Evolutionary conservation across 192 early-diverging fungal species (phyloP), one percentile per base, ranked within the genome.

Genomic region (Coemansia sp.): DNA sequence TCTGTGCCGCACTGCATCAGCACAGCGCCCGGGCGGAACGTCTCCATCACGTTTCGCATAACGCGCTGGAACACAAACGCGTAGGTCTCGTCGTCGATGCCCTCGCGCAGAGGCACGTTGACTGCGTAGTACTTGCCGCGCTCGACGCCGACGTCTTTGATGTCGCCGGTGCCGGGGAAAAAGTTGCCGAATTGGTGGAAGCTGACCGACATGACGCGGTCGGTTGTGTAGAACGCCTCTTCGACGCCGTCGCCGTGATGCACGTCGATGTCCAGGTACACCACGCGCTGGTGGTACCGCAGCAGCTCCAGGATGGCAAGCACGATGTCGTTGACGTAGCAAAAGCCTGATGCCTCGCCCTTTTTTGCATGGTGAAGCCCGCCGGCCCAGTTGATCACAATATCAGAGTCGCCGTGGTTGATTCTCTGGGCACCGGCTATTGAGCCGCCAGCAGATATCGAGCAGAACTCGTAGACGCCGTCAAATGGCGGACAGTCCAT

Each of bases 241-340:
- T 97, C 94, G 30, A 99, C 97, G 48, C 96, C 96, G 69, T 98
- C 96, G 33, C 96, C 96, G 73, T 98, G 96, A 69, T 98, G 96
- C n/a, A 96, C 94, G 71, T 98, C 96, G 68, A 96, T 96, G 73
- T 98, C 96, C 60, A 96, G 91, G 72, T 98, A 98, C 11, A 98
- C 82, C 2, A 98, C 93, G 7, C 95, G 88, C 59, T 93, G 91
- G 67, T 94, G 89, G 71, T 87, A 89, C 52, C 90, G 80, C 75
- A 97, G 73, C 60, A 99, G 73, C 63, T 99, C 94, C 63, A 96
- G 68, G 34, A 97, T 95, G 4, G 85, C 91, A 56, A 98, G 77
- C 10, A 96, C 96, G 80, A 96, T 98, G 70, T 98, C 96, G 79
- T 98, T 98, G 28, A 96, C 90, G 77, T 98, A 96, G 79, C 96